phyloP scores from a whole-genome alignment of 805 yeast species.

The Wilhelminamyces savonicus region DNA sequence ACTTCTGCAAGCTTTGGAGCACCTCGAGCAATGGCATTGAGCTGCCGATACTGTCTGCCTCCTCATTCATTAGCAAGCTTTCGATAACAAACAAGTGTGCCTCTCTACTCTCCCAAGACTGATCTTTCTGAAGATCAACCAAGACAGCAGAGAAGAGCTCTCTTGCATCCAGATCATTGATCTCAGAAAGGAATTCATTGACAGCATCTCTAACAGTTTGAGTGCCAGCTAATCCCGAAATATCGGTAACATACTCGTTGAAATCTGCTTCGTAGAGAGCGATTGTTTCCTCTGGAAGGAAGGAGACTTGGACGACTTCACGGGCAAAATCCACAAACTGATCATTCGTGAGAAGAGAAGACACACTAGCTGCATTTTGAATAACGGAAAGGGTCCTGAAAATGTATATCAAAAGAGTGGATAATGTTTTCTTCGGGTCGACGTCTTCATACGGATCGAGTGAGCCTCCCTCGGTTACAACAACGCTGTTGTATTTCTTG shows the following conservation, averaged over 20 bases:
- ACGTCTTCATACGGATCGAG: no score
- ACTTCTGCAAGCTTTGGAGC: slow-evolving; percentile 2
- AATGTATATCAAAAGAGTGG: no score
- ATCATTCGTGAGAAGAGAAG: neutral
- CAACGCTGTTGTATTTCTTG: slow-evolving; percentile 6
- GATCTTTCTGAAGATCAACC: no score
- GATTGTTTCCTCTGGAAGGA: slow-evolving; percentile 35
- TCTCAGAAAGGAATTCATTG: slow-evolving; percentile 48
- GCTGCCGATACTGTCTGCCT: slow-evolving; percentile 12
- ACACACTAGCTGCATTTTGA: neutral
- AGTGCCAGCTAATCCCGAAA: slow-evolving; percentile 56
- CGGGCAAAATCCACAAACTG: slow-evolving; percentile 8
- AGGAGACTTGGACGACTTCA: slow-evolving; percentile 31
- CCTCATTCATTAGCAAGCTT: slow-evolving; percentile 38
- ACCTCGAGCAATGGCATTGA: slow-evolving; percentile 10
- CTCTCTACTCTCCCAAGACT: slow-evolving; percentile 31
- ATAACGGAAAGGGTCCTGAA: no score
- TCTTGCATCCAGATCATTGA: slow-evolving; percentile 36
- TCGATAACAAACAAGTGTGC: slow-evolving; percentile 35
- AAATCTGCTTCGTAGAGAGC: slow-evolving; percentile 54
- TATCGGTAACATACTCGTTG: slow-evolving; percentile 66
- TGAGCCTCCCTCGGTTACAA: slow-evolving; percentile 4
- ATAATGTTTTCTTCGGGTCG: neutral
- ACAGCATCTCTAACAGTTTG: slow-evolving; percentile 55
- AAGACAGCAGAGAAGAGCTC: neutral